Evolutionary conservation across 2,329 filamentous ascomycete genomes (phyloP), one percentile per base, ranked within the genome.

Genomic region (Verticillium zaregamsianum): DNA sequence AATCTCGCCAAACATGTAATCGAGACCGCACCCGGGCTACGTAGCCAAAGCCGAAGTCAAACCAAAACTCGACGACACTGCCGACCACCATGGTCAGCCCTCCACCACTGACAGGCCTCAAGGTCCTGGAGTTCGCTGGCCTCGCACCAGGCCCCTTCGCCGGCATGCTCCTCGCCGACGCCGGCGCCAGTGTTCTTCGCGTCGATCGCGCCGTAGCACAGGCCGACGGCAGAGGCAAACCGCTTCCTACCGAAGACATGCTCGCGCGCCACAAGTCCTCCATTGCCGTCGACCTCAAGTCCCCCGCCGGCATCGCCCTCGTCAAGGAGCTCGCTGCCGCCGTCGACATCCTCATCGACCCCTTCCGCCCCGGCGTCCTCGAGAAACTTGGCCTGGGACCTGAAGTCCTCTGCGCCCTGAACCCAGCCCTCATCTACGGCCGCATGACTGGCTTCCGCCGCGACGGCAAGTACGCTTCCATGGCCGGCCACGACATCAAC

Each of bases 401-500:
- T 8, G 82, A 84, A 0, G 83, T 85, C 1, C 81, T 97, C 8
- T 78, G 87, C 32, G 79, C 76, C 28, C 71, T 84, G 20, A 97
- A 97, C 74, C 90, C 89, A 12, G 81, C 88, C 0, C 78, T 98
- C 2, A 86, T 98, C 60, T 87, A 96, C 61, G 92, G 86, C 8
- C 88, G 94, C 49, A 90, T 98, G 85, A 95, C 93, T 2, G 94
- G 94, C 0, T 98, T 97, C 75, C 83, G 94, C 14, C 83, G 93
- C 45, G 92, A 96, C 76, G 94, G 93, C 0, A 89, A 87, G 69
- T 98, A 97, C 76, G 86, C 85, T 57, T 78, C 84, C 69, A 97
- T 97, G 93, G 93, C 93, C 0, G 93, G 93, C 55, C 93, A 97
- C 72, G 93, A 97, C 73, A 97, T 97, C 74, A 97, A 98, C 72